Percentiles rank a stretch among this genome's conserved stretches.
Conservation (phyloP, 108 stramenopile genomes). For the Schizochytrium sp. region DNA sequence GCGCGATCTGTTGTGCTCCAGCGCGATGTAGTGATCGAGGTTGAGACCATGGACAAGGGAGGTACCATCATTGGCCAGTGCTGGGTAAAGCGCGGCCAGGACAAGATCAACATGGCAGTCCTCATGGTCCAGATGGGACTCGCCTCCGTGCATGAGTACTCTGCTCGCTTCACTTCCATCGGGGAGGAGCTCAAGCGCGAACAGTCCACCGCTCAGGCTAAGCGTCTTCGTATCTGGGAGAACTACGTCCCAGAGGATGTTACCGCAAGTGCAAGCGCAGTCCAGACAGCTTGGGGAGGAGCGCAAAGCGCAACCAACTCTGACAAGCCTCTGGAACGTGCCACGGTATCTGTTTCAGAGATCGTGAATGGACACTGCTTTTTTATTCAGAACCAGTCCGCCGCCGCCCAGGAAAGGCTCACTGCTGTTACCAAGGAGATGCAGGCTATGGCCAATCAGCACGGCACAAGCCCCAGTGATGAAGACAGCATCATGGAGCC, state of each 20-base stretch:
- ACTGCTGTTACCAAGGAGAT: constrained; percentile 65
- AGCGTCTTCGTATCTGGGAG: constrained; percentile 69
- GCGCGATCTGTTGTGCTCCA: constrained; percentile 87
- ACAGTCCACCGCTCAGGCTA: constrained; percentile 65
- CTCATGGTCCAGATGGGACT: constrained; percentile 52
- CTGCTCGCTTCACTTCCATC: not conserved
- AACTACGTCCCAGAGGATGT: constrained; percentile 68
- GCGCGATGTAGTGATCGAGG: constrained; percentile 88
- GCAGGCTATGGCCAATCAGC: constrained; percentile 28
- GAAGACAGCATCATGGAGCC: constrained; percentile 65
- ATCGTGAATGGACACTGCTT: constrained; percentile 90
- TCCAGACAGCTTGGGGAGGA: constrained; percentile 39
- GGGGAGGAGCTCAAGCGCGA: constrained; percentile 63
- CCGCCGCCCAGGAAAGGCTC: constrained; percentile 84
- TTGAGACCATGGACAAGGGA: constrained; percentile 63
- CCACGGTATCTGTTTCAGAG: constrained; percentile 84
- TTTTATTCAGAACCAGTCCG: constrained; percentile 84
- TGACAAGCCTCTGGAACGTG: not conserved
- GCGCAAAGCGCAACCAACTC: not conserved
- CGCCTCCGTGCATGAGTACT: constrained; percentile 38
- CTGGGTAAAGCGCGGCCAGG: constrained; percentile 62
- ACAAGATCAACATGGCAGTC: not conserved
- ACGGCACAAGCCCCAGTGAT: not conserved
- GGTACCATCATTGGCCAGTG: constrained; percentile 57
- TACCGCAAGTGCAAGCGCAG: constrained; percentile 67